Evolutionary conservation across 768 basidiomycete species (phyloP).

Genomic region (Termitomyces sp.): DNA sequence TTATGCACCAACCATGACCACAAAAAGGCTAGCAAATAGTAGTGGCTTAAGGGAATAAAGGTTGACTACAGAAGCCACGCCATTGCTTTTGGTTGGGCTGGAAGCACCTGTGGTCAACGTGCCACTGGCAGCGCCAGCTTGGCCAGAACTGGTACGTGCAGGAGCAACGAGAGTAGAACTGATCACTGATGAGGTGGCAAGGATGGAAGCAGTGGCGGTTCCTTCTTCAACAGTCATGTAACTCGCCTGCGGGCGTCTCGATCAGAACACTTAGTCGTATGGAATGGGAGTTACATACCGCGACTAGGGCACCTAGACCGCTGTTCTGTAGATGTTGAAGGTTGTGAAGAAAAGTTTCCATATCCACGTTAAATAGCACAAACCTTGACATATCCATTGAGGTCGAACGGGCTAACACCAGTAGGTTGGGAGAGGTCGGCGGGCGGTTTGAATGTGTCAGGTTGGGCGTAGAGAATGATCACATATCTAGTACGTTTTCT

Average conservation of each 20-base stretch:
- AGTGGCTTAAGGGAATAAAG: constrained; percentile 3
- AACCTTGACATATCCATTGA: constrained; percentile 53
- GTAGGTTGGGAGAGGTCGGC: constrained; percentile 43
- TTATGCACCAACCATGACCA: constrained; percentile 1
- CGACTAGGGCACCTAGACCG: constrained; percentile 54
- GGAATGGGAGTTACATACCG: constrained; percentile 29
- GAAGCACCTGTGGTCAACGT: constrained; percentile 9
- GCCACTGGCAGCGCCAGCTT: constrained; percentile 8
- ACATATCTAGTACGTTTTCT: constrained; percentile 48
- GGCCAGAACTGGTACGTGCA: constrained; percentile 8
- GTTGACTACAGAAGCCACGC: not conserved
- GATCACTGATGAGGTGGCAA: constrained; percentile 60
- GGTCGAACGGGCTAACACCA: constrained; percentile 50
- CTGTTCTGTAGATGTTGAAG: constrained; percentile 29
- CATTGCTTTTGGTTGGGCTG: constrained; percentile 8
- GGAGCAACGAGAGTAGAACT: constrained; percentile 45
- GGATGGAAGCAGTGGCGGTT: constrained; percentile 41
- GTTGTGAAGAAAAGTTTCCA: not conserved
- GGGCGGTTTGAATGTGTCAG: constrained; percentile 56
- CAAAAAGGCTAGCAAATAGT: constrained; percentile 5
- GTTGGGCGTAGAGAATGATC: constrained; percentile 60
- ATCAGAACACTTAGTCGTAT: not conserved
- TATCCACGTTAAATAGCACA: constrained; percentile 7
- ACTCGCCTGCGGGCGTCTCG: constrained; percentile 37
- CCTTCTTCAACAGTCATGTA: constrained; percentile 77